Conservation (phyloP, 805 yeast genomes). For the Yamadazyma tumulicola region DNA sequence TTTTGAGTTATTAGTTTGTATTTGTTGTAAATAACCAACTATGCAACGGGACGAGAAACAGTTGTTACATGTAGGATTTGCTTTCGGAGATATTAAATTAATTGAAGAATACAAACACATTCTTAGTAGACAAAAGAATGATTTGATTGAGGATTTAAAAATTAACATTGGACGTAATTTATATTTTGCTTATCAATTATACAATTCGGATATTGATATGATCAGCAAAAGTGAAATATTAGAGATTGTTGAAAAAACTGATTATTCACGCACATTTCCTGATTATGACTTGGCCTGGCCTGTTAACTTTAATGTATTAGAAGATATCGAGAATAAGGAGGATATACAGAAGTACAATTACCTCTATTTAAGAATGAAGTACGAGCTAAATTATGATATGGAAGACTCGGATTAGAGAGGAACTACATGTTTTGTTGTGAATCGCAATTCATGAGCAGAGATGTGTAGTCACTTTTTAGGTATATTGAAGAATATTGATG, state of each 20-base stretch:
- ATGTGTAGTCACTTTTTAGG: too few species aligned
- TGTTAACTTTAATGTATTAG: too few species aligned
- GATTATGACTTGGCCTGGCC: slow-evolving; percentile 1
- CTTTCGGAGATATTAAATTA: neutral
- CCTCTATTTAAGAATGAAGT: too few species aligned
- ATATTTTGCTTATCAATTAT: slow-evolving; percentile 1
- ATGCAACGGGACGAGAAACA: neutral
- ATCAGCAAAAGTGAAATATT: neutral
- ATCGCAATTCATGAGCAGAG: too few species aligned
- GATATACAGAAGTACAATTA: too few species aligned
- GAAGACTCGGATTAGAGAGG: too few species aligned
- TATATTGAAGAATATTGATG: too few species aligned
- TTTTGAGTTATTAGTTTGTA: neutral
- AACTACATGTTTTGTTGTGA: too few species aligned
- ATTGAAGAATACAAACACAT: neutral
- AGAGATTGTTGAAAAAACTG: slow-evolving; percentile 1
- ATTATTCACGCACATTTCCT: neutral
- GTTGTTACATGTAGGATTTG: neutral
- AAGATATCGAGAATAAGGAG: too few species aligned
- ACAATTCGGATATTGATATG: slow-evolving; percentile 1
- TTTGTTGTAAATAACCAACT: neutral
- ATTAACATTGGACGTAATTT: slow-evolving; percentile 2
- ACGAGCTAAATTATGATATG: too few species aligned
- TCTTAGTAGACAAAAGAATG: neutral
- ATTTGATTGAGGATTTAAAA: neutral